A percentile compares a stretch with the other conserved stretches of the same genome.
Evolutionary conservation across 768 basidiomycete species (phyloP).

Genomic region (Tricholoma furcatifolium): DNA sequence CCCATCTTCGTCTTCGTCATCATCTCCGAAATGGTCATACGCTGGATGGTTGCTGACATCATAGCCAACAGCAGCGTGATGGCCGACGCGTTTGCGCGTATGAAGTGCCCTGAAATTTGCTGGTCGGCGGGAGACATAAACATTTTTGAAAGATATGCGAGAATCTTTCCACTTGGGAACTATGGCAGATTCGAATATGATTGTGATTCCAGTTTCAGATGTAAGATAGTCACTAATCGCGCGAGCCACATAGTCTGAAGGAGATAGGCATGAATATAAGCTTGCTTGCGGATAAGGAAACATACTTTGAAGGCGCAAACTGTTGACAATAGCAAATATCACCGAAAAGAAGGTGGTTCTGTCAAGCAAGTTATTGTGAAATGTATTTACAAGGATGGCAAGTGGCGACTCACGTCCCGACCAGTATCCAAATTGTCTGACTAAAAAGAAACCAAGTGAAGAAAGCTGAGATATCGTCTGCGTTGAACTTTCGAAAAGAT

Average conservation of each 20-base stretch:
- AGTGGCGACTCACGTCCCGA: slow-evolving; percentile 76
- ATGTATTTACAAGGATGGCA: not conserved
- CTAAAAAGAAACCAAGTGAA: slow-evolving; percentile 95
- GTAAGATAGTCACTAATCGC: slow-evolving; percentile 93
- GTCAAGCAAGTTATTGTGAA: not conserved
- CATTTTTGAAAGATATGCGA: slow-evolving; percentile 94
- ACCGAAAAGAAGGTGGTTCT: slow-evolving; percentile 97
- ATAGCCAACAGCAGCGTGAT: slow-evolving; percentile 65
- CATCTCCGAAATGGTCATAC: slow-evolving; percentile 51
- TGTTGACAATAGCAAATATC: slow-evolving; percentile 86
- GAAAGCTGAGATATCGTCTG: slow-evolving; percentile 96
- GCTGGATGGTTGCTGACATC: slow-evolving; percentile 78
- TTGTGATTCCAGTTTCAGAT: slow-evolving; percentile 86
- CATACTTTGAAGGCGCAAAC: slow-evolving; percentile 77
- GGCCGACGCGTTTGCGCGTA: slow-evolving; percentile 30
- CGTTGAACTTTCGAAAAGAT: slow-evolving; percentile 92
- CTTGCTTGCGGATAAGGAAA: not conserved
- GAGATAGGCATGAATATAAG: slow-evolving; percentile 2
- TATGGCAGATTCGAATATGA: slow-evolving; percentile 97
- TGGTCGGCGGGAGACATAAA: slow-evolving; percentile 87
- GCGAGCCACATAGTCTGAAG: slow-evolving; percentile 77
- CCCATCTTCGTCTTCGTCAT: slow-evolving; percentile 57
- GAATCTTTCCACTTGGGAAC: slow-evolving; percentile 98
- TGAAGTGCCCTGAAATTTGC: slow-evolving; percentile 17
- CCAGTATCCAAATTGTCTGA: slow-evolving; percentile 91